Percentiles rank a stretch among this genome's conserved stretches.
Conservation (phyloP, 2,329 filamentous ascomycete species). For the Xylariomycetidae sp. region DNA sequence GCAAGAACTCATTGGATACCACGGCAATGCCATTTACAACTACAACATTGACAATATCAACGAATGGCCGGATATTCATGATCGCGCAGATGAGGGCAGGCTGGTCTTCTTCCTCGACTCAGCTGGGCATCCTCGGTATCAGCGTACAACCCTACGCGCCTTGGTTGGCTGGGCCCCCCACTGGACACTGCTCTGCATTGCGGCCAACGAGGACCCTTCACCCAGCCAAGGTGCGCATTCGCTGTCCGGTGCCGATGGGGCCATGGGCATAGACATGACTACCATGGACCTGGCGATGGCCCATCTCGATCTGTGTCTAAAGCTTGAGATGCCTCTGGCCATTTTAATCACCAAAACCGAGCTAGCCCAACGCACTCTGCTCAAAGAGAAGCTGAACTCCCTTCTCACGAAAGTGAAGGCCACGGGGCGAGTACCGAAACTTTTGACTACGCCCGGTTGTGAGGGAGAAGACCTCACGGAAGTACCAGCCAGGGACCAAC, state of each 20-base stretch:
- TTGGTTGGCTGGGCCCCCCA: slow-evolving; percentile 95
- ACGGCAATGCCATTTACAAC: slow-evolving; percentile 59
- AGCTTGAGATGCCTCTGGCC: slow-evolving; percentile 68
- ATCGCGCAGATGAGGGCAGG: slow-evolving; percentile 64
- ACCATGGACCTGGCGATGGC: slow-evolving; percentile 69
- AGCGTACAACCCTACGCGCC: slow-evolving; percentile 80
- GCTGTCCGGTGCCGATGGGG: slow-evolving; percentile 41
- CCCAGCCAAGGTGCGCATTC: slow-evolving; percentile 34
- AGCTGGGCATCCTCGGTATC: slow-evolving; percentile 82
- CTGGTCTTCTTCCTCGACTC: slow-evolving; percentile 88
- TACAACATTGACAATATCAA: slow-evolving; percentile 82
- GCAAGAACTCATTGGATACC: slow-evolving; percentile 87
- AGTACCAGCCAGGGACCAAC: slow-evolving; percentile 50
- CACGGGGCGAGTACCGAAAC: slow-evolving; percentile 64
- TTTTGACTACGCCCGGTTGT: slow-evolving; percentile 56
- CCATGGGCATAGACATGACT: slow-evolving; percentile 41
- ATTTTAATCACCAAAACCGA: slow-evolving; percentile 91
- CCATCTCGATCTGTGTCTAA: slow-evolving; percentile 79
- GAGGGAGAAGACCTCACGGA: slow-evolving; percentile 45
- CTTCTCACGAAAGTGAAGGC: slow-evolving; percentile 74
- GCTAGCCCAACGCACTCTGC: slow-evolving; percentile 64
- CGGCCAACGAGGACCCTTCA: slow-evolving; percentile 64
- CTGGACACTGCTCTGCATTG: slow-evolving; percentile 84
- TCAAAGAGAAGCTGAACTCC: slow-evolving; percentile 66
- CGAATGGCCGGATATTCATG: slow-evolving; percentile 92